phyloP scores from a whole-genome alignment of 1,284 basidiomycete genomes.

The Fistulina hepatica region DNA sequence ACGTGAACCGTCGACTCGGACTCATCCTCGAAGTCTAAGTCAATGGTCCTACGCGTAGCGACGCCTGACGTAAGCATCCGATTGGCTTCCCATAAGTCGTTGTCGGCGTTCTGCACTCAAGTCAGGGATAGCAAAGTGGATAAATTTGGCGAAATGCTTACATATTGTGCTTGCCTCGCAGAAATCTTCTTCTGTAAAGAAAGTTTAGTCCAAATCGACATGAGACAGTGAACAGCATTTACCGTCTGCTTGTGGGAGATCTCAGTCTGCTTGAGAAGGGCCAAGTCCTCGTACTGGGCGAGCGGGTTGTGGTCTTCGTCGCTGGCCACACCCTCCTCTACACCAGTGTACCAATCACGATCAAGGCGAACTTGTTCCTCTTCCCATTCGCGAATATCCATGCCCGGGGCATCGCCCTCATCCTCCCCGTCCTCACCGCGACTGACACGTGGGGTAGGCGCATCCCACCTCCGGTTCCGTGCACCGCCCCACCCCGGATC shows the following conservation, averaged over 20 bases:
- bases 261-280: constrained; percentile 62
- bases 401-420: constrained; percentile 42
- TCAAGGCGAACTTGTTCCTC: constrained; percentile 86
- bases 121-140: constrained; percentile 4
- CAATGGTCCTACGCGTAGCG: constrained; percentile 74
- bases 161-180: constrained; percentile 89
- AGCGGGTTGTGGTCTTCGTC: constrained; percentile 92
- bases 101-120: constrained; percentile 76
- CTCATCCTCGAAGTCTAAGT: constrained; percentile 89
- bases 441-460: constrained; percentile 67
- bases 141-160: constrained; percentile 29
- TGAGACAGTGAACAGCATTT: constrained; percentile 18
- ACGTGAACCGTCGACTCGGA: constrained; percentile 94
- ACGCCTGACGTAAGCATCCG: constrained; percentile 95
- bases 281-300: constrained; percentile 81
- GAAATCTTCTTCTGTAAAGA: constrained; percentile 66
- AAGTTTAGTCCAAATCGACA: constrained; percentile 3
- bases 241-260: constrained; percentile 71
- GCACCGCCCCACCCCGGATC: constrained; percentile 46
- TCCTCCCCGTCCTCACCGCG: constrained; percentile 48
- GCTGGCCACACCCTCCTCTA: constrained; percentile 79
- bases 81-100: constrained; percentile 97
- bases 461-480: constrained; percentile 67
- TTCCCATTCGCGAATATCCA: constrained; percentile 83
- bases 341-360: constrained; percentile 88